phyloP scores from a whole-genome alignment of 495 filamentous ascomycete species.

The Talaromyces thailandensis region DNA sequence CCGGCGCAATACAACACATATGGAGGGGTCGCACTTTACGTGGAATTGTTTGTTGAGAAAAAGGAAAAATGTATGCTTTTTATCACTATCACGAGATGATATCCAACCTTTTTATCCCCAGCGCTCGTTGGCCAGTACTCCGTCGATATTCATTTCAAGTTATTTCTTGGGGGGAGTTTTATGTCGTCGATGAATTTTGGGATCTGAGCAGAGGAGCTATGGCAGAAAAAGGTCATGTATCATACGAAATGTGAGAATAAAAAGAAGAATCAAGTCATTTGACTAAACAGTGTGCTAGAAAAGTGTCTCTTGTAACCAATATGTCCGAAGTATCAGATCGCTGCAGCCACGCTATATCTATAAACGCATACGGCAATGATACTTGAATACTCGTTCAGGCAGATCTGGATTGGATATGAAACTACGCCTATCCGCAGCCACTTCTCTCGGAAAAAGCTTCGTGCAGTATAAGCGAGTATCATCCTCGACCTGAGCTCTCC shows the following conservation, averaged over 20 bases:
- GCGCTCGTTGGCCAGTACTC: background rate
- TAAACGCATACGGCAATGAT: slow-evolving; percentile 11
- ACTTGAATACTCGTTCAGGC: slow-evolving; percentile 13
- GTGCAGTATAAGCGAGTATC: too few relatives aligned
- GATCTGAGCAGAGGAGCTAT: background rate
- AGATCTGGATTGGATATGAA: slow-evolving; percentile 20
- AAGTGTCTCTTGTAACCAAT: background rate
- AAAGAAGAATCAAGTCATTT: background rate
- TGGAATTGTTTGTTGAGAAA: background rate
- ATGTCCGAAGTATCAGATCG: too few relatives aligned
- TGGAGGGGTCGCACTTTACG: background rate
- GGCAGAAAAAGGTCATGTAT: background rate
- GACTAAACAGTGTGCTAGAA: background rate
- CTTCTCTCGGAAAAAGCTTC: background rate
- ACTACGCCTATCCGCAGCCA: slow-evolving; percentile 7
- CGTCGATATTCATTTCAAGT: too few relatives aligned
- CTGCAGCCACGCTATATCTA: too few relatives aligned
- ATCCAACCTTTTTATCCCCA: background rate
- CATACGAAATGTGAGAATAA: background rate
- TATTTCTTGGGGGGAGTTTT: background rate
- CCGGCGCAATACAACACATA: background rate
- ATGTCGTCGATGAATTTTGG: background rate
- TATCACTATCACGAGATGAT: slow-evolving; percentile 1
- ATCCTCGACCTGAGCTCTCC: too few relatives aligned
- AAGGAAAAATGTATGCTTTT: background rate